Base-by-base conservation (phyloP, 805 yeast genomes). In the Peterozyma xylosa region DNA sequence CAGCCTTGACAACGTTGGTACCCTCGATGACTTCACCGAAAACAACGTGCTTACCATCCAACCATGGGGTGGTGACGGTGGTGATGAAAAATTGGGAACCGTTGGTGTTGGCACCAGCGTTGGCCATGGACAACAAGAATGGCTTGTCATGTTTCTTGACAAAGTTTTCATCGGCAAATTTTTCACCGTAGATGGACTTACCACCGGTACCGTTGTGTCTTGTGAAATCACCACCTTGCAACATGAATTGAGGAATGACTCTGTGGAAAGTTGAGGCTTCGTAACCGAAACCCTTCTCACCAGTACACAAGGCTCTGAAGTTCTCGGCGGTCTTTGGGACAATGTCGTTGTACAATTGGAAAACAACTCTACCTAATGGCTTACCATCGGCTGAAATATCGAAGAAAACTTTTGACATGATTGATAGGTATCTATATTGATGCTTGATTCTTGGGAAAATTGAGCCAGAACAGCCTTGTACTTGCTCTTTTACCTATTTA, bases 41-140 rank as follows among this genome's bases (percentile, higher is more conserved):
- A 48, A 90, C 96, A 60, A 87, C 96, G 76, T 89, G 95, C 70
- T 83, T 82, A 51, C 96, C 96, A 60, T 89, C 95, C 66, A 90
- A 77, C 91, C 93, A 86, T 48, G 93, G 84, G 59, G 83, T 73
- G 53, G 82, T 74, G 43, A 86, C 90, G 46, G 96, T 88, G 66
- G 96, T 88, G 72, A 88, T 84, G 78, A 91, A 90, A 71, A 90
- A 90, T 73, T 90, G 98, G 45, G 96, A 89, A 46, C 97, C 97
- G 73, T 91, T 91, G 72, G 97, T 87, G 82, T 88, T 86, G 68
- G 95, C 96, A 57, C 97, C 97, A 52, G 97, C 95, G 66, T 91
- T 91, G 66, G 97, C 97, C 97, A 91, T 91, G 50, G 96, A 87
- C 67, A 68, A 84, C 70, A 77, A 89, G 52, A 76, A 77, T 76